A percentile compares a stretch with the other conserved stretches of the same genome.
Evolutionary conservation across 2,329 filamentous ascomycete species (phyloP).

Genomic region (Ascochyta fabae): DNA sequence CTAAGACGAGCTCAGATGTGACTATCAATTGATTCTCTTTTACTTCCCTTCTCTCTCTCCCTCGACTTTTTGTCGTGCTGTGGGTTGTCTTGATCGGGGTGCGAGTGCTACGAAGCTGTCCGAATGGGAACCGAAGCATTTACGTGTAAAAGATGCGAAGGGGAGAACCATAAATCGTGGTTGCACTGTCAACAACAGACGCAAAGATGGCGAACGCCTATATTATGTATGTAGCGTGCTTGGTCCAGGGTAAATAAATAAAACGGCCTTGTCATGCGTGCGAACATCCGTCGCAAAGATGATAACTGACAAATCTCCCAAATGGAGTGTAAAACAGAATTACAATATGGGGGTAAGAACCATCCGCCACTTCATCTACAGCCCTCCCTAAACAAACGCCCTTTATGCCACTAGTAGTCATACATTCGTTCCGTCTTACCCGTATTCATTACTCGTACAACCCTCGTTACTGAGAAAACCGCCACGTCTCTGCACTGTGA

Average conservation of each 20-base stretch:
- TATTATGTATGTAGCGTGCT: neutral
- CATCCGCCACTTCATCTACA: neutral
- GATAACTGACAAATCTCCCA: no score
- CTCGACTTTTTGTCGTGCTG: no score
- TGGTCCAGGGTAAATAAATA: no score
- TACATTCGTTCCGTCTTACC: slow-evolving; percentile 5
- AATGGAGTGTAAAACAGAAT: neutral
- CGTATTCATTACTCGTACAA: slow-evolving; percentile 6
- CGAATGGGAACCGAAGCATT: no score
- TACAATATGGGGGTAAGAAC: neutral
- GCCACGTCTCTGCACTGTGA: slow-evolving; percentile 44
- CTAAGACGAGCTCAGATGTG: no score
- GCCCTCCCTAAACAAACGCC: neutral
- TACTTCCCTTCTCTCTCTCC: no score
- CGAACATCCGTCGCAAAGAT: neutral
- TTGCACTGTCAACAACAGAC: no score
- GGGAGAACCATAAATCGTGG: no score
- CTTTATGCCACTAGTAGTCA: neutral
- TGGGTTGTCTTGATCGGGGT: no score
- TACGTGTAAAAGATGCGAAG: no score
- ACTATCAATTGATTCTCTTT: no score
- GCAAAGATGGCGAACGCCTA: neutral
- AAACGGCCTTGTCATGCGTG: neutral
- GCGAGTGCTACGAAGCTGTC: no score
- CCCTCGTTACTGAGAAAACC: slow-evolving; percentile 20